Evolutionary conservation across 352 stramenopile genomes (phyloP).

Genomic region (Phytophthora niederhauseri): DNA sequence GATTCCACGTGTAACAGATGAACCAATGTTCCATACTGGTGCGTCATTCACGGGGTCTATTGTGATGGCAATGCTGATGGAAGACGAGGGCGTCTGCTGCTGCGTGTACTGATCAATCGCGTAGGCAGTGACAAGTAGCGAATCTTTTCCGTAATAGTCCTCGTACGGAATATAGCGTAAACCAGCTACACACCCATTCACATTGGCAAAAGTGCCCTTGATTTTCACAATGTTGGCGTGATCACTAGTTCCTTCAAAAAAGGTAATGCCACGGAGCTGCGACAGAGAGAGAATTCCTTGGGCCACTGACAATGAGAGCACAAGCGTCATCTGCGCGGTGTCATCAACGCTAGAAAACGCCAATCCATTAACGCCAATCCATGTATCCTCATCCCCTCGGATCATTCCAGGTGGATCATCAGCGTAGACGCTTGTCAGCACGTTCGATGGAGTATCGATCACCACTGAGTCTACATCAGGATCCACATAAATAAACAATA

Average conservation of each 20-base stretch:
- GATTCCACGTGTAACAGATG: slow-evolving; percentile 22
- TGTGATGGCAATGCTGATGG: slow-evolving; percentile 34
- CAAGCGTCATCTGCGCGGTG: slow-evolving; percentile 37
- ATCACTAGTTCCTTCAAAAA: slow-evolving; percentile 27
- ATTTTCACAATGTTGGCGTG: slow-evolving; percentile 17
- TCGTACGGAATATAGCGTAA: slow-evolving; percentile 48
- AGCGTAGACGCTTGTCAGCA: slow-evolving; percentile 36
- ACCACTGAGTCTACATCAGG: slow-evolving; percentile 38
- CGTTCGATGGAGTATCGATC: slow-evolving; percentile 38
- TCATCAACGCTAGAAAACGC: slow-evolving; percentile 57
- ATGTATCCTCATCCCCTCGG: slow-evolving; percentile 57
- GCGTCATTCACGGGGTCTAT: slow-evolving; percentile 64
- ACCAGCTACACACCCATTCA: slow-evolving; percentile 46
- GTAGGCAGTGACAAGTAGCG: slow-evolving; percentile 41
- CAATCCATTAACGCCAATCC: slow-evolving; percentile 36
- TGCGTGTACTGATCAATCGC: slow-evolving; percentile 55
- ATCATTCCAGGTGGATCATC: slow-evolving; percentile 26
- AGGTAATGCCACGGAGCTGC: slow-evolving; percentile 25
- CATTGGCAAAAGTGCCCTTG: slow-evolving; percentile 47
- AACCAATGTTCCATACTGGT: slow-evolving; percentile 55
- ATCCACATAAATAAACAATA: slow-evolving; percentile 42
- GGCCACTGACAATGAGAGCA: slow-evolving; percentile 33
- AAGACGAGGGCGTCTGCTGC: slow-evolving; percentile 38
- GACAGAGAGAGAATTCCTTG: slow-evolving; percentile 36
- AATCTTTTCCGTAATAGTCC: slow-evolving; percentile 57